phyloP scores from a whole-genome alignment of 176 grass and related monocot genomes.

The Poa annua region DNA sequence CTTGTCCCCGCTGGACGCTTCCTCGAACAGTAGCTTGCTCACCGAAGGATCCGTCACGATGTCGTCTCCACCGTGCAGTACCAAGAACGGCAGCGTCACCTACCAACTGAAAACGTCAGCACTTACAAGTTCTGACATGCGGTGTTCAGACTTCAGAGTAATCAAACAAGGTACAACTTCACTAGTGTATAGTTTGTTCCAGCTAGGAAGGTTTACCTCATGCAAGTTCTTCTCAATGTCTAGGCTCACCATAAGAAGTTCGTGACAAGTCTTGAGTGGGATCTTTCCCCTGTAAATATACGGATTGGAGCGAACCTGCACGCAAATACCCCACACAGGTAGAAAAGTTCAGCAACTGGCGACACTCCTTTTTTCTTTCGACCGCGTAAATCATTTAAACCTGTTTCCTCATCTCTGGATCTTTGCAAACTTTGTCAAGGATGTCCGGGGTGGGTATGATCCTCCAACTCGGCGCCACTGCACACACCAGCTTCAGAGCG shows the following conservation, averaged over 20 bases:
- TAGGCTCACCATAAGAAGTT: constrained; percentile 60
- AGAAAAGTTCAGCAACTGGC: background rate
- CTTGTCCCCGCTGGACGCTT: constrained; percentile 65
- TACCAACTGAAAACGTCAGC: constrained; percentile 28
- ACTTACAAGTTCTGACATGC: background rate
- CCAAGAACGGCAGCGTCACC: constrained; percentile 70
- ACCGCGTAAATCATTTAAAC: background rate
- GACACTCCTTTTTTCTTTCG: background rate
- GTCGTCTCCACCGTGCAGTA: constrained; percentile 66
- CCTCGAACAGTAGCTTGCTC: constrained; percentile 64
- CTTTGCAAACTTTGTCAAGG: constrained; percentile 65
- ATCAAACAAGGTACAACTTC: no score
- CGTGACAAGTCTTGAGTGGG: constrained; percentile 57
- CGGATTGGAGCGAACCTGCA: constrained; percentile 57
- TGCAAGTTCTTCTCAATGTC: constrained; percentile 77
- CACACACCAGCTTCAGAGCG: constrained; percentile 49
- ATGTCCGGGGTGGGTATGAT: constrained; percentile 64
- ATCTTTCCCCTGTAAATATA: constrained; percentile 69
- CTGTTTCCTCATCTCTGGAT: constrained; percentile 59
- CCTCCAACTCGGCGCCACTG: constrained; percentile 64
- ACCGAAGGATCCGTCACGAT: constrained; percentile 54
- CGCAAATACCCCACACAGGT: background rate
- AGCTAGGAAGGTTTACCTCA: constrained; percentile 30
- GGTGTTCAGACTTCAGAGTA: background rate
- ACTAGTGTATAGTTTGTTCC: background rate